Evolutionary conservation across 2,329 filamentous ascomycete species (phyloP), one percentile per base, ranked within the genome.

Genomic region (Fusarium nygamai): DNA sequence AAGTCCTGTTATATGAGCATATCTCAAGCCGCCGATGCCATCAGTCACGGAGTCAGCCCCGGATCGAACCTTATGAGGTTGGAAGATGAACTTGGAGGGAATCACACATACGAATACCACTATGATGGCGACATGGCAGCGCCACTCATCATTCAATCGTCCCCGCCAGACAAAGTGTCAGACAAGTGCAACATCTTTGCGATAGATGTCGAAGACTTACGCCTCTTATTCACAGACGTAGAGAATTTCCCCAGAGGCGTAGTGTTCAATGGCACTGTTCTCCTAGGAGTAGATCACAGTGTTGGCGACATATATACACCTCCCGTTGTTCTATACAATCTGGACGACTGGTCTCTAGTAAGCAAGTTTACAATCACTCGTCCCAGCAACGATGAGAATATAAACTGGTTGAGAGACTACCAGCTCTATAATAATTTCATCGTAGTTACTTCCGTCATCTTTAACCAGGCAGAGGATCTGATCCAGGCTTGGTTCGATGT

Each of bases 1-100:
- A 36, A 41, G 16, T 38, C 61, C 20, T 51, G 59, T 29, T 73
- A 67, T 41, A 41, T 41, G 31, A 57, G 24, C 17, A 50, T 73
- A 48, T 41, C 44, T 14, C 61, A 54, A 34, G 43, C 61, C 14
- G 22, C 27, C 22, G 41, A 71, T 17, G 53, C 34, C 20, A 67
- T 73, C 41, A 27, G 17, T n/a, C 43, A n/a, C 14, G 24, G 61
- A 4, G 29, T 22, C 11, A 20, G 16, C 14, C 57, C 66, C 10
- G 14, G 13, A n/a, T 56, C n/a, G 7, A 64, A 19, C 24, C 34
- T 22, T 22, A 31, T 22, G 31, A 43, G 38, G 3, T n/a, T 70
- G 10, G 17, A 24, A 16, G n/a, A 57, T n/a, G 19, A 43, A 27
- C 24, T 33, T 22, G 31, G 19, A 9, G 14, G 16, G 6, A 48